Evolutionary conservation across 192 early-diverging fungal genomes (phyloP), one percentile per base, ranked within the genome.

Genomic region (Mycoemilia scoparia): DNA sequence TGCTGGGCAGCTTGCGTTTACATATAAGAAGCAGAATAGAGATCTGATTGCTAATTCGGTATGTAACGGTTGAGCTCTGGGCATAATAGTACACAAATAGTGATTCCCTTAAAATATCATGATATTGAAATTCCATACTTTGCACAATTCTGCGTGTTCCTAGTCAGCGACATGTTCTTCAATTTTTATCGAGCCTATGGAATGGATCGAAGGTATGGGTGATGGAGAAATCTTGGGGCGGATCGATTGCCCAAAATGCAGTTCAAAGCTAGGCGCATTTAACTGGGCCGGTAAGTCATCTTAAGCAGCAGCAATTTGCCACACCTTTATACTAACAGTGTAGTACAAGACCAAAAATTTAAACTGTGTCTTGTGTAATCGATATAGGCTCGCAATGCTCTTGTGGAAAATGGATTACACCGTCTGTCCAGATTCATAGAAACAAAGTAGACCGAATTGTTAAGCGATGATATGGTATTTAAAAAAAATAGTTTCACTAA

Each of bases 241-340:
- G 34, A 73, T 87, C 16, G 46, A 62, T 17, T 87, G 84, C 35
- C 82, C 80, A 8, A 82, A 79, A 48, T 87, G 84, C 37, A 49
- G 66, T 19, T 60, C 76, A 16, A 87, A 87, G 46, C 52, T 87
- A 26, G 84, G 84, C 1, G 57, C 75, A 1, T 87, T 71, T 45
- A 80, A 68, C 53, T 87, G 84, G 84, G 62, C 83, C 8, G 59
- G 59, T n/a, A n/a, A n/a, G n/a, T n/a, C n/a, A n/a, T n/a, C n/a
- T n/a, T n/a, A n/a, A n/a, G 76, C 75, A 39, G 56, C 60, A 7
- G 15, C 1, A 3, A 4, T 47, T 21, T 17, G 3, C 18, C 24
- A 24, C 3, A 12, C 14, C 9, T 32, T 19, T n/a, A 16, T 12
- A 26, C 27, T 18, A 7, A 21, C 23, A 7, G 23, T 32, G 18